These are phyloP conservation scores for Bipolaris zeicola DNA, from an alignment of 2,329 filamentous ascomycete genomes.

Conservation along the genomic window DNA sequence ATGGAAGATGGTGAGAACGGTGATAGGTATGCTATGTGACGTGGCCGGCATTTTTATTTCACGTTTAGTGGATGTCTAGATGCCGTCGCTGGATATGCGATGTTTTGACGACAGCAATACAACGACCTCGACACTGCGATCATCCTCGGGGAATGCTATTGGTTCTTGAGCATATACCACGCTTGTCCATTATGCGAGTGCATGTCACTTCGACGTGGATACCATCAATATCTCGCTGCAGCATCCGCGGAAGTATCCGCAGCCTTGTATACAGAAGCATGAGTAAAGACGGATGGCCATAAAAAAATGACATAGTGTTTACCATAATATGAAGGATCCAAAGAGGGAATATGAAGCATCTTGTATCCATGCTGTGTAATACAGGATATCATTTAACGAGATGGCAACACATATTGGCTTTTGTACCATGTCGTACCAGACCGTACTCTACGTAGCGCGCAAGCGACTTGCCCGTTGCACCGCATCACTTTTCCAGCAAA, in stretches of 20 bases:
- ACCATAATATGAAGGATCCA: no score
- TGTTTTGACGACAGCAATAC: conserved; percentile 7
- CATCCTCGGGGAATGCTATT: conserved; percentile 6
- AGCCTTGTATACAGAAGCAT: neutral
- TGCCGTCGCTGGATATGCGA: conserved; percentile 1
- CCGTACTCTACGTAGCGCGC: no score
- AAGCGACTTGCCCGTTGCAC: neutral
- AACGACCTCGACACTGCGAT: neutral
- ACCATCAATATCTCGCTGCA: neutral
- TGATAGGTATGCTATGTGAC: neutral
- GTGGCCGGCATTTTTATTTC: neutral
- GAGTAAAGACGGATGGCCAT: neutral
- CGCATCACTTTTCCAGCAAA: no score
- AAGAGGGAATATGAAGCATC: neutral
- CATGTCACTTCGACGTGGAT: conserved; percentile 7
- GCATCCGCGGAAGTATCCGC: neutral
- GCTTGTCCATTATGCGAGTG: neutral
- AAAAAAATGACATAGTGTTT: neutral
- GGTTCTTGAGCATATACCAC: neutral
- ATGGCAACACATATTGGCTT: neutral
- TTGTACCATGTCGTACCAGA: neutral
- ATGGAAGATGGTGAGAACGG: neutral
- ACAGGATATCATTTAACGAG: neutral
- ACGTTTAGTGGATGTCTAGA: neutral
- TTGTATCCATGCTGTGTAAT: neutral